These are phyloP conservation scores for Limonium bicolor DNA, from an alignment of 148 eudicot genomes.

Conservation along the genomic window DNA sequence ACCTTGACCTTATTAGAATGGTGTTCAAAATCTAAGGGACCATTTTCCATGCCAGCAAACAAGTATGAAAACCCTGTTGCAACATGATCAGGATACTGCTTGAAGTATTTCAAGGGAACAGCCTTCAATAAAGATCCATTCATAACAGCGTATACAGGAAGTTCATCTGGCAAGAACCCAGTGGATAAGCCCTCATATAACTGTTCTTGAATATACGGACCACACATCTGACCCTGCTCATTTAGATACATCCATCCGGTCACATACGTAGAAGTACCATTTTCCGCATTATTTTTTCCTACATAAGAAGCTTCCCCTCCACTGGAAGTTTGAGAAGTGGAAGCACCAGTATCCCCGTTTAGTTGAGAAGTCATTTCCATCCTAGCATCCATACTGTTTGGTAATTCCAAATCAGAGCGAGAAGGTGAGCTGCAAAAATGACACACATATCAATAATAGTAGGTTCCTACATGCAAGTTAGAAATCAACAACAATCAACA, in stretches of 20 bases:
- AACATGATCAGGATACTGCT: constrained; percentile 75
- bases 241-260: constrained; percentile 94
- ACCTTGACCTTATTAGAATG: no score
- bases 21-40: no score
- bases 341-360: constrained; percentile 25
- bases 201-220: constrained; percentile 83
- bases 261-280: constrained; percentile 21
- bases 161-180: constrained; percentile 76
- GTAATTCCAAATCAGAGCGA: constrained; percentile 15
- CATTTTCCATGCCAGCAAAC: constrained; percentile 8
- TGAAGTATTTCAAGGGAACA: constrained; percentile 63
- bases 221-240: constrained; percentile 79
- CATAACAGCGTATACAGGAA: constrained; percentile 65
- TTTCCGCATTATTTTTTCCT: constrained; percentile 11
- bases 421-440: constrained; percentile 14
- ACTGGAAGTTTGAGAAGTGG: constrained; percentile 15
- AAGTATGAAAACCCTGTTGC: constrained; percentile 60
- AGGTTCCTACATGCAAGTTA: background rate
- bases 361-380: constrained; percentile 31
- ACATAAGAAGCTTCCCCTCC: constrained; percentile 16
- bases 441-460: background rate
- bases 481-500: background rate
- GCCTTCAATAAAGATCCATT: constrained; percentile 47
- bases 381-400: constrained; percentile 12
- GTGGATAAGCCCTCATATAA: constrained; percentile 65